Evolutionary conservation across 2,329 filamentous ascomycete genomes (phyloP).

Genomic region (Fusarium begoniae): DNA sequence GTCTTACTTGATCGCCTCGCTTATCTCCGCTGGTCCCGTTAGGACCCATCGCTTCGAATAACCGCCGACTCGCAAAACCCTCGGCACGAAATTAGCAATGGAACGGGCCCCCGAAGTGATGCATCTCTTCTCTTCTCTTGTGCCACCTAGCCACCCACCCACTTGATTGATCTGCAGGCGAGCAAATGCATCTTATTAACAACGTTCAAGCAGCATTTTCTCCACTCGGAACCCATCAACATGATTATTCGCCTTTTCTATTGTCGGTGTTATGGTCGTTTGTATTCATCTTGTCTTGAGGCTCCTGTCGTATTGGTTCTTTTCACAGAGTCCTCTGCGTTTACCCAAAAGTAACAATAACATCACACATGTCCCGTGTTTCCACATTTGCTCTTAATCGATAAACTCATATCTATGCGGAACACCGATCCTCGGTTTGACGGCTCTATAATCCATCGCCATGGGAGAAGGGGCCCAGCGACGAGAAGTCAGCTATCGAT

Average conservation of each 20-base stretch:
- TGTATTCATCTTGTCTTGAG: constrained; percentile 13
- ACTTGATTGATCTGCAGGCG: constrained; percentile 39
- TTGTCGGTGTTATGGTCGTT: neutral
- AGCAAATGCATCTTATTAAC: constrained; percentile 34
- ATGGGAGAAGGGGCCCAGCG: constrained; percentile 28
- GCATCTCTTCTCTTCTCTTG: constrained; percentile 33
- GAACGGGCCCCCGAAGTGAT: constrained; percentile 20
- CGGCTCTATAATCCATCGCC: constrained; percentile 1
- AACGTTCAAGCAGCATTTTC: constrained; percentile 34
- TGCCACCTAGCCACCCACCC: constrained; percentile 35
- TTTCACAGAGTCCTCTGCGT: neutral
- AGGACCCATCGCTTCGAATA: constrained; percentile 12
- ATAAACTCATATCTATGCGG: neutral
- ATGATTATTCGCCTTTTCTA: constrained; percentile 26
- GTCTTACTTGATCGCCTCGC: constrained; percentile 30
- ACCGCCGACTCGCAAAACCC: constrained; percentile 18
- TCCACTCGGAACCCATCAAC: constrained; percentile 33
- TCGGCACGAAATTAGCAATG: constrained; percentile 30
- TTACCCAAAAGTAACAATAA: neutral
- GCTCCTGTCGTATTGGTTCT: neutral
- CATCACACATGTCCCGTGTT: neutral
- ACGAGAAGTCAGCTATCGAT: constrained; percentile 36
- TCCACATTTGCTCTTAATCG: neutral
- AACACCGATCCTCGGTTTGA: neutral
- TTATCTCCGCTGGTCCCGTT: constrained; percentile 26